Conservation (phyloP, 106 monocot species). For the Acorus gramineus region DNA sequence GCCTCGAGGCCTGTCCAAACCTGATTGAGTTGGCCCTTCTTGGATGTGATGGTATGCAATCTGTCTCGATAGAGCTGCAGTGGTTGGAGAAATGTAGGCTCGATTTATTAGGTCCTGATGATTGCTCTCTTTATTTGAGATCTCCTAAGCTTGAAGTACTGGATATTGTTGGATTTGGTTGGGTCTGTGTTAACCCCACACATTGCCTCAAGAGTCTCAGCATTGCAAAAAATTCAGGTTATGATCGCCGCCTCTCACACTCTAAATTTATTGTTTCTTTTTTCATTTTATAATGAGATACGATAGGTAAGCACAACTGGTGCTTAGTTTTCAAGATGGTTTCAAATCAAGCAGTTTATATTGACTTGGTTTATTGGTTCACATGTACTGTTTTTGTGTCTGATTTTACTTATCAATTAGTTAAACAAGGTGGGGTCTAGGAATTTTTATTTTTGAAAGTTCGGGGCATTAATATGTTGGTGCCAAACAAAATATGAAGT, state of each 20-base stretch:
- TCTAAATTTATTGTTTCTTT: no score
- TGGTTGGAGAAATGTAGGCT: slow-evolving; percentile 68
- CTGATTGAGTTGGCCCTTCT: slow-evolving; percentile 67
- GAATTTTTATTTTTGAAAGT: no score
- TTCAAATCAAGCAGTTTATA: no score
- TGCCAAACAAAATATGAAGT: no score
- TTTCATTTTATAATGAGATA: no score
- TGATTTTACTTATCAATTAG: no score
- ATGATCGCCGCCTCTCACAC: background rate
- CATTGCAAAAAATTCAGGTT: slow-evolving; percentile 70
- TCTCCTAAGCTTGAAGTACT: slow-evolving; percentile 37
- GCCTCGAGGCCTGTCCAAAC: slow-evolving; percentile 58
- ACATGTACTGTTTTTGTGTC: no score
- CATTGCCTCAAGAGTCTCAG: slow-evolving; percentile 42
- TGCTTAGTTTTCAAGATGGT: no score
- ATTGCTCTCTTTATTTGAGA: slow-evolving; percentile 32
- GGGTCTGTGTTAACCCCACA: slow-evolving; percentile 35
- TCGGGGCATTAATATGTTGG: no score
- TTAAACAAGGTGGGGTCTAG: no score
- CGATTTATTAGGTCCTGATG: slow-evolving; percentile 53
- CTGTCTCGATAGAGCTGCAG: slow-evolving; percentile 35
- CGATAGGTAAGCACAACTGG: no score
- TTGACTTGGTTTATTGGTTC: no score
- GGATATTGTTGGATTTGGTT: slow-evolving; percentile 72
- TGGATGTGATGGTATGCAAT: slow-evolving; percentile 61